phyloP scores from a whole-genome alignment of 2,329 filamentous ascomycete species.

The Fusarium luffae region DNA sequence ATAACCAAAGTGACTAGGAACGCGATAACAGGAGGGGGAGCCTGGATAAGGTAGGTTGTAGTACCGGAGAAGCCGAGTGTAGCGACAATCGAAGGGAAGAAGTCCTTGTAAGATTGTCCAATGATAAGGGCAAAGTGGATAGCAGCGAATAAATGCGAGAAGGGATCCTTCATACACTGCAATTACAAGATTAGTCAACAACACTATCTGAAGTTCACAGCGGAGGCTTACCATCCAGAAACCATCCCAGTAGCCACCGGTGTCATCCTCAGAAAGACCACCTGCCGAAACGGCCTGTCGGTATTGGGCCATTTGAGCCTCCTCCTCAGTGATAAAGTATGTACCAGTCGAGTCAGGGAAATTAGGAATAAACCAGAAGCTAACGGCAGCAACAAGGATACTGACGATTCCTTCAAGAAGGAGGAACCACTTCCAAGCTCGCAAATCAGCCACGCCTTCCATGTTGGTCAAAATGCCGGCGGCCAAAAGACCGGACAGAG shows the following conservation, averaged over 20 bases:
- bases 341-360: constrained; percentile 49
- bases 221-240: too few species aligned
- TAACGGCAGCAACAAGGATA: constrained; percentile 47
- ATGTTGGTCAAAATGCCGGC: constrained; percentile 58
- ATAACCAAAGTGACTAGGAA: constrained; percentile 52
- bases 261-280: constrained; percentile 51
- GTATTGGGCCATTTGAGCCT: constrained; percentile 53
- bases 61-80: constrained; percentile 46
- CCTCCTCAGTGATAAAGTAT: constrained; percentile 52
- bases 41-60: constrained; percentile 55
- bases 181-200: too few species aligned
- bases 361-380: constrained; percentile 53
- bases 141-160: constrained; percentile 52
- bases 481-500: constrained; percentile 57
- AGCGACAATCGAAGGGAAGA: constrained; percentile 54
- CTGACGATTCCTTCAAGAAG: constrained; percentile 51
- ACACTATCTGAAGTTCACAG: too few species aligned
- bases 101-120: constrained; percentile 55
- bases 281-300: constrained; percentile 52
- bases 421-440: constrained; percentile 57
- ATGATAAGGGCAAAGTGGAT: constrained; percentile 59
- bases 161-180: constrained; percentile 50
- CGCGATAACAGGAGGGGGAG: constrained; percentile 56
- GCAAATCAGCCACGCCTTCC: constrained; percentile 50
- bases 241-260: constrained; percentile 54